phyloP scores from a whole-genome alignment of 768 basidiomycete species.

The Dentipellis sp. region DNA sequence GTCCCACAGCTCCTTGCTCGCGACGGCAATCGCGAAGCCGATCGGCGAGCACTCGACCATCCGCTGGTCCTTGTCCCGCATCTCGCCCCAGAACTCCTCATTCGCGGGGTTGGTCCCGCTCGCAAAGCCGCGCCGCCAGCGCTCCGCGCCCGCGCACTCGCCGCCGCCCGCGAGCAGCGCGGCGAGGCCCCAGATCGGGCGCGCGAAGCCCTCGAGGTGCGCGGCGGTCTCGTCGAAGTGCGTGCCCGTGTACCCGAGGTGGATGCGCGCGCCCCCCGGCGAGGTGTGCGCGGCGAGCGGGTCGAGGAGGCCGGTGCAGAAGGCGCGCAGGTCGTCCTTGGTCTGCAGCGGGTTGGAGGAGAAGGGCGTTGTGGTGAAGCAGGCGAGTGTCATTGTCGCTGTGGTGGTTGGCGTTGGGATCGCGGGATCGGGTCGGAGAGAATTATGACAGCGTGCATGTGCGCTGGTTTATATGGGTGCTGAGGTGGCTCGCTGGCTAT shows the following conservation, averaged over 20 bases:
- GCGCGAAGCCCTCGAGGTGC: conserved; percentile 68
- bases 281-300: conserved; percentile 63
- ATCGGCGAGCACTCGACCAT: conserved; percentile 81
- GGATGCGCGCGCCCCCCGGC: conserved; percentile 61
- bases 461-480: no score
- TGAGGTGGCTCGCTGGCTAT: no score
- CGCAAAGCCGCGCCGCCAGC: conserved; percentile 59
- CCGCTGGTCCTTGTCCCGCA: conserved; percentile 66
- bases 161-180: conserved; percentile 59
- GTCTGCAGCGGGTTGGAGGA: conserved; percentile 53
- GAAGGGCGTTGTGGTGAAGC: conserved; percentile 28
- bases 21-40: conserved; percentile 61
- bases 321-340: conserved; percentile 46
- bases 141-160: conserved; percentile 42
- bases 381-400: neutral
- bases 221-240: conserved; percentile 63
- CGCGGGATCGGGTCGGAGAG: neutral
- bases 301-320: conserved; percentile 51
- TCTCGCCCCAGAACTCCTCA: conserved; percentile 69
- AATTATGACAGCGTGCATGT: no score
- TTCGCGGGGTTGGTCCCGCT: conserved; percentile 60
- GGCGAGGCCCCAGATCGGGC: conserved; percentile 70
- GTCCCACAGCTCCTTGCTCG: conserved; percentile 57
- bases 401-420: no score
- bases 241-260: conserved; percentile 55